phyloP scores from a whole-genome alignment of 495 filamentous ascomycete genomes.

The Aspergillus bertholletiae region DNA sequence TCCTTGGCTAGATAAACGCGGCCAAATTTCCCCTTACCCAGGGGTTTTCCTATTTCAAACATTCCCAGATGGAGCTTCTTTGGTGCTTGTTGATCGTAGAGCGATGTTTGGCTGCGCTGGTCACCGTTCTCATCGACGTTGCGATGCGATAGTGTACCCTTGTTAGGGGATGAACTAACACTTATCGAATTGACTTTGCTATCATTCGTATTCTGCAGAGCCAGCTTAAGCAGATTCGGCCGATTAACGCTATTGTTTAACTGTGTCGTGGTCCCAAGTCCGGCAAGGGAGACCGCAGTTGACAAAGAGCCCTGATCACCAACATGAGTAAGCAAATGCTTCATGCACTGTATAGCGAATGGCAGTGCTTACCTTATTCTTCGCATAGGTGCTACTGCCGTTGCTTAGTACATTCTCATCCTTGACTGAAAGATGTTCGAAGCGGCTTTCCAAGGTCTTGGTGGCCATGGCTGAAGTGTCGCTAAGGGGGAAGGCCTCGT shows the following conservation, averaged over 20 bases:
- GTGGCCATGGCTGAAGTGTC: conserved; percentile 44
- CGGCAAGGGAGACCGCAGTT: conserved; percentile 49
- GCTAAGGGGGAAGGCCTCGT: not conserved
- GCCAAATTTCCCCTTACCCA: conserved; percentile 97
- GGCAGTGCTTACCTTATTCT: conserved; percentile 60
- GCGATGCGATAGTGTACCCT: conserved; percentile 39
- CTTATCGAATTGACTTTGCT: conserved; percentile 48
- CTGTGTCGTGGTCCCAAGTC: conserved; percentile 48
- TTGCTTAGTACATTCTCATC: conserved; percentile 68
- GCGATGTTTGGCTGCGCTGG: conserved; percentile 49
- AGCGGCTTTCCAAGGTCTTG: conserved; percentile 68
- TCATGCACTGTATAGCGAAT: not conserved
- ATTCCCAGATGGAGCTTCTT: conserved; percentile 92
- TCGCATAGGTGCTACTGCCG: conserved; percentile 50
- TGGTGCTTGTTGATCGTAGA: conserved; percentile 60
- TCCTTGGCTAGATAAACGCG: conserved; percentile 95
- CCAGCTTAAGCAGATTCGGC: conserved; percentile 74
- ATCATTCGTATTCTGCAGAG: conserved; percentile 68
- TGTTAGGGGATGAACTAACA: conserved; percentile 26
- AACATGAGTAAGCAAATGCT: conserved; percentile 25
- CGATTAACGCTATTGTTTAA: conserved; percentile 58
- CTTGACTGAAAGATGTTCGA: conserved; percentile 77
- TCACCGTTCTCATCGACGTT: conserved; percentile 54
- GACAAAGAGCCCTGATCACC: conserved; percentile 39
- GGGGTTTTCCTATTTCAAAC: conserved; percentile 96